Evolutionary conservation across 2,329 filamentous ascomycete genomes (phyloP).

Genomic region (Seiridium unicorne): DNA sequence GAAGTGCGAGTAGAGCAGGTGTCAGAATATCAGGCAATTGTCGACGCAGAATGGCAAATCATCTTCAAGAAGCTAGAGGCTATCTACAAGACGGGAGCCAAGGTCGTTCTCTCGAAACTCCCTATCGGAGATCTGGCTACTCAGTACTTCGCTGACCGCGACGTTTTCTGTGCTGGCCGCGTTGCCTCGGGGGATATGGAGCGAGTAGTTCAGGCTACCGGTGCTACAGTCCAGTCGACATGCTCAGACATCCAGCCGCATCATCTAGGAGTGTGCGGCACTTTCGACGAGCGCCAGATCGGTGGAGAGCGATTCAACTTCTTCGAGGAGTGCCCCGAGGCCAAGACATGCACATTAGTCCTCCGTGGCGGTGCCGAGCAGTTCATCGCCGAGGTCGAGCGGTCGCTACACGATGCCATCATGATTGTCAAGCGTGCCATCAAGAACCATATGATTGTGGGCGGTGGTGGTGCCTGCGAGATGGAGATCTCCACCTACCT

Average conservation of each 20-base stretch:
- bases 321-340: constrained; percentile 92
- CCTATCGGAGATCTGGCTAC: constrained; percentile 97
- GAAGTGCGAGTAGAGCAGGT: constrained; percentile 98
- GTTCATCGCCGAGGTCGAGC: constrained; percentile 98
- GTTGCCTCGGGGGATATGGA: constrained; percentile 92
- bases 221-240: constrained; percentile 88
- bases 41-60: constrained; percentile 99
- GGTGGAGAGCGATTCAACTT: constrained; percentile 98
- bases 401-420: constrained; percentile 96
- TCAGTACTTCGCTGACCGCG: constrained; percentile 95
- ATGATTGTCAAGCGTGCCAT: constrained; percentile 99
- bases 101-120: constrained; percentile 95
- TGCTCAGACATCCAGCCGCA: constrained; percentile 90
- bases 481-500: constrained; percentile 97
- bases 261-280: constrained; percentile 87
- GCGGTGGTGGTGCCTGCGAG: constrained; percentile 89
- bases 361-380: constrained; percentile 96
- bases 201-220: constrained; percentile 91
- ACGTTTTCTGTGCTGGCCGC: constrained; percentile 96
- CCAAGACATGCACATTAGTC: constrained; percentile 95
- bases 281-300: constrained; percentile 94
- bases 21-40: constrained; percentile 98
- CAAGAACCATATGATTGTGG: constrained; percentile 91
- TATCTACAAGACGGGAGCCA: constrained; percentile 87
- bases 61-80: constrained; percentile 99